These are phyloP conservation scores for Pseudocercospora fuligena DNA, from an alignment of 2,329 filamentous ascomycete genomes.

Conservation along the genomic window DNA sequence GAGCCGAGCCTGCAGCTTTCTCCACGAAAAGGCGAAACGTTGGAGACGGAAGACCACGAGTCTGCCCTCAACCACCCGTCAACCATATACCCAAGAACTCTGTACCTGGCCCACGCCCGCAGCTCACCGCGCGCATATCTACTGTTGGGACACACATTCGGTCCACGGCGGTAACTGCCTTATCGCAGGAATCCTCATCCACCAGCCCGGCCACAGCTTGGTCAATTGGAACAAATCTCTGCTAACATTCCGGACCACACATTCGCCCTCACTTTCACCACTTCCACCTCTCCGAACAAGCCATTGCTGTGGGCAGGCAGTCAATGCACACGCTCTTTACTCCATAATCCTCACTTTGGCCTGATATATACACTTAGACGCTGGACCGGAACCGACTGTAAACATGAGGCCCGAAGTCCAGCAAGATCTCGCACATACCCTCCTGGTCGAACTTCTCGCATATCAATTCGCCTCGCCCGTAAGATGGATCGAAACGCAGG, in stretches of 20 bases:
- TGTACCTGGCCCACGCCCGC: constrained; percentile 1
- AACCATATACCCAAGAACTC: constrained; percentile 5
- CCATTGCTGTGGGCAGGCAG: constrained; percentile 17
- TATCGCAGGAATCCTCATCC: background rate
- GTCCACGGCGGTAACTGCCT: background rate
- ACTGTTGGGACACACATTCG: background rate
- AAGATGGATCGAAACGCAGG: constrained; percentile 99
- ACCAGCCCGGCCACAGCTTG: background rate
- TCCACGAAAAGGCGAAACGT: constrained; percentile 9
- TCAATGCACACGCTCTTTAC: constrained; percentile 30
- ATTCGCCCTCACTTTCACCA: background rate
- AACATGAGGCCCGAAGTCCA: constrained; percentile 96
- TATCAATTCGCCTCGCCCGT: constrained; percentile 99
- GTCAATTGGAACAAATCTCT: constrained; percentile 18
- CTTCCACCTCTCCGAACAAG: background rate
- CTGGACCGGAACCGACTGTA: constrained; percentile 24
- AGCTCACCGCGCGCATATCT: constrained; percentile 1
- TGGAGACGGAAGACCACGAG: constrained; percentile 1
- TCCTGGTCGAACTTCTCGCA: constrained; percentile 97
- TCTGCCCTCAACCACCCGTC: constrained; percentile 6
- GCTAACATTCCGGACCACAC: constrained; percentile 8
- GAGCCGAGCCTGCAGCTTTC: background rate
- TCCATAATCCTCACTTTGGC: constrained; percentile 8
- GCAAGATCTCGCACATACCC: constrained; percentile 97
- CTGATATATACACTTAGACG: constrained; percentile 22